Base-by-base conservation (phyloP, 805 yeast species). In the Gaillardinia entomophila region DNA sequence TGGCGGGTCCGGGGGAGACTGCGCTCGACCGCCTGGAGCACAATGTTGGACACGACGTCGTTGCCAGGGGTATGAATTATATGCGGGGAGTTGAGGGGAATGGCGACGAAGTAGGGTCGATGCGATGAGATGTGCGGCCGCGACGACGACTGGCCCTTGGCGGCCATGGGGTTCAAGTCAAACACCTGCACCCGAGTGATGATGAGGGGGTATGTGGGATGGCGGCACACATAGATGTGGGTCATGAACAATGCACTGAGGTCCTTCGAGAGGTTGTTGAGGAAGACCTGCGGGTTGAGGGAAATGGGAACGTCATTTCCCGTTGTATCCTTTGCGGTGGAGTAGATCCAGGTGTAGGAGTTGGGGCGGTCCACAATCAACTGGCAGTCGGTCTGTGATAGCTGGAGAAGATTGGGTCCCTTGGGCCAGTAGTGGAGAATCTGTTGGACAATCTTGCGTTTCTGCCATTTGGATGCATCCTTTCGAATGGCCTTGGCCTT, bases 321-420 rank as follows among this genome's bases (percentile, higher is more conserved):
- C 30, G 40, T 32, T 2, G 61, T 42, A 33, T 72, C 62, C 31
- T 52, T 57, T 0, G 70, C 74, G 2, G 69, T 62, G 4, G 78
- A 72, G 32, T 66, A 64, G 1, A 62, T 53, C 80, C 80, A 75
- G 22, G 49, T 49, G 43, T 55, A 67, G 3, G 60, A 34, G 24
- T 54, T 55, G 0, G 88, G 79, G 36, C 72, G 68, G 43, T 79
- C 82, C 2, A 82, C 72, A 27, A 82, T 60, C 27, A 71, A 47
- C 42, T 79, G 83, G 33, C 81, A 73, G 43, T 84, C 92, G 4
- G 82, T 56, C 38, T 82, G 87, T 0, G 92, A 79, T 26, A 78
- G 48, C 48, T 84, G 94, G 12, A 77, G 60, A 1, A 79, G 55
- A 42, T 79, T 80, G 27, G 81, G 50, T 0, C 87, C 87, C 4